phyloP scores from a whole-genome alignment of 2,329 filamentous ascomycete genomes.

The Colletotrichum lindemuthianum region DNA sequence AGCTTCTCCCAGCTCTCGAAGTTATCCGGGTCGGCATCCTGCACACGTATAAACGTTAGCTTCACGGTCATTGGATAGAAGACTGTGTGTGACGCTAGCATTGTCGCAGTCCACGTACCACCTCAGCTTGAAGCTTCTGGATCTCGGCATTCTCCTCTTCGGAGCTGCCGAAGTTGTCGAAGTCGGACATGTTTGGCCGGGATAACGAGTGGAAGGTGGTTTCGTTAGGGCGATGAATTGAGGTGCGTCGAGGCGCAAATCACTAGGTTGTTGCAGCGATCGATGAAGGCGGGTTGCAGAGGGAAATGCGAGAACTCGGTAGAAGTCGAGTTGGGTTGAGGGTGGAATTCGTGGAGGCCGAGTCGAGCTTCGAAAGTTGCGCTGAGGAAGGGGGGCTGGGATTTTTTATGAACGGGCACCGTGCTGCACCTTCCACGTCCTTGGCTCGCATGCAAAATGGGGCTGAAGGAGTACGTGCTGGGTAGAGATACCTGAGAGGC shows the following conservation, averaged over 20 bases:
- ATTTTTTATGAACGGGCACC: constrained; percentile 32
- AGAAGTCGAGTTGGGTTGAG: constrained; percentile 26
- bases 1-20: constrained; percentile 97
- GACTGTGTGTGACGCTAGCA: constrained; percentile 1
- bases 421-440: constrained; percentile 5
- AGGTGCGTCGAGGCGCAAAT: background rate
- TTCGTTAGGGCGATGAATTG: background rate
- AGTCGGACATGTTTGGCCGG: constrained; percentile 70
- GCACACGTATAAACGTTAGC: constrained; percentile 20
- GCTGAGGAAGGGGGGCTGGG: constrained; percentile 34
- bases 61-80: constrained; percentile 1
- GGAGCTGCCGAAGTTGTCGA: constrained; percentile 73
- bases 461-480: constrained; percentile 31
- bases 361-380: constrained; percentile 27
- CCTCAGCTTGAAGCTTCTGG: constrained; percentile 78
- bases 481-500: constrained; percentile 14
- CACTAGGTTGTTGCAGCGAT: constrained; percentile 2
- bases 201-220: constrained; percentile 22
- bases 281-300: constrained; percentile 19
- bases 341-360: constrained; percentile 21
- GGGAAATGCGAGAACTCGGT: constrained; percentile 19
- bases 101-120: constrained; percentile 67
- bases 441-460: constrained; percentile 23
- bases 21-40: constrained; percentile 82
- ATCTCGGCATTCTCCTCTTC: constrained; percentile 87